A percentile compares a stretch with the other conserved stretches of the same genome.
Evolutionary conservation across 2,329 filamentous ascomycete species (phyloP).

Genomic region (Emmonsia crescens): DNA sequence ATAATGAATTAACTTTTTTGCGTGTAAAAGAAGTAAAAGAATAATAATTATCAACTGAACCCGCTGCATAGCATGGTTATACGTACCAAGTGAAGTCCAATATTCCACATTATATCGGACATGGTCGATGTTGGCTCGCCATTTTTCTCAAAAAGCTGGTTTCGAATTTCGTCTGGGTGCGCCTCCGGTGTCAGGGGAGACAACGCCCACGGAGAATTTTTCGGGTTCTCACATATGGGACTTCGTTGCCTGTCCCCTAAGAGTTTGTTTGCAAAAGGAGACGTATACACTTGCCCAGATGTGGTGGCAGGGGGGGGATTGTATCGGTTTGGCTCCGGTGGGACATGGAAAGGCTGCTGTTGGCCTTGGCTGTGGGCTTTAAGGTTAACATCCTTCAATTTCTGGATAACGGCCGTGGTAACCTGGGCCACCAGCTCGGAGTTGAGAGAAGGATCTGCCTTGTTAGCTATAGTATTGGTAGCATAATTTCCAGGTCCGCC

Average conservation of each 20-base stretch:
- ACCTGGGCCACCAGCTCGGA: constrained; percentile 52
- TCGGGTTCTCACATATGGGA: constrained; percentile 17
- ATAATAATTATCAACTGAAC: not conserved
- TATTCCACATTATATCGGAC: constrained; percentile 58
- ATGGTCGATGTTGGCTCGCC: constrained; percentile 58
- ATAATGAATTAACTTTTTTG: constrained; percentile 11
- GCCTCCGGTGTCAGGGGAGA: constrained; percentile 41
- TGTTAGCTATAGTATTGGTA: constrained; percentile 46
- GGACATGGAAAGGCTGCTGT: constrained; percentile 17
- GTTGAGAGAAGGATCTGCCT: constrained; percentile 42
- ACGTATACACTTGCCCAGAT: constrained; percentile 40
- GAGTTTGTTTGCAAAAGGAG: constrained; percentile 39
- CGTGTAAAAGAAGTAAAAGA: not conserved
- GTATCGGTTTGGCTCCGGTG: constrained; percentile 34
- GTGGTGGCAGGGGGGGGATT: constrained; percentile 34
- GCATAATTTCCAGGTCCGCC: constrained; percentile 44
- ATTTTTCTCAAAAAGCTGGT: constrained; percentile 57
- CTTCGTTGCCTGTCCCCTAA: constrained; percentile 9
- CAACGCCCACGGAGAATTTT: too few species aligned
- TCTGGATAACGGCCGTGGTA: constrained; percentile 48
- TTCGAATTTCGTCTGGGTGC: constrained; percentile 64
- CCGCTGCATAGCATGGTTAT: not conserved
- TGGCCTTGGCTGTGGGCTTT: constrained; percentile 20
- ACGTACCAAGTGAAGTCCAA: constrained; percentile 63
- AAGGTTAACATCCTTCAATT: constrained; percentile 41